Evolutionary conservation across 495 filamentous ascomycete species (phyloP).

Genomic region (Neurospora sp.): DNA sequence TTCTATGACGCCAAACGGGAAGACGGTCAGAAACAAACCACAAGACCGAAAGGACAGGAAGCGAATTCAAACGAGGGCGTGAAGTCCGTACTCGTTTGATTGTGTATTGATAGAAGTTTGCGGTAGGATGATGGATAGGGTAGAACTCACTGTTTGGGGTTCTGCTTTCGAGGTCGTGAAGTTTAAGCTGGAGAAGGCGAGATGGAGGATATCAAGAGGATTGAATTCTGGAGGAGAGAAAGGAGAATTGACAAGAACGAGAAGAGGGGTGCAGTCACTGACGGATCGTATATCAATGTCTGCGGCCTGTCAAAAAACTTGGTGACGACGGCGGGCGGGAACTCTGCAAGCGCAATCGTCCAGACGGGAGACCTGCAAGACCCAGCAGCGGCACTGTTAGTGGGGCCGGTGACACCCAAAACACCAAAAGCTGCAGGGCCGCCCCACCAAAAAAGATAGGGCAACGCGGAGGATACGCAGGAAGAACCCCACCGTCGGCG

Average conservation of each 20-base stretch:
- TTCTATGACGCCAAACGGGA: neutral
- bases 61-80: neutral
- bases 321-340: neutral
- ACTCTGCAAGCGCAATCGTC: neutral
- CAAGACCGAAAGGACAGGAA: neutral
- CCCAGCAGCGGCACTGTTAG: neutral
- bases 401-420: neutral
- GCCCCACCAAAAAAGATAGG: neutral
- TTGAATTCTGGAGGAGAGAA: neutral
- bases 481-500: neutral
- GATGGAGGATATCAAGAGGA: neutral
- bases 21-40: neutral
- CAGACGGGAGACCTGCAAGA: slow-evolving; percentile 8
- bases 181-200: neutral
- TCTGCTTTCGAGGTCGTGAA: neutral
- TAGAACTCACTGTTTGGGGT: neutral
- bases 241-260: neutral
- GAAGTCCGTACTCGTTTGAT: neutral
- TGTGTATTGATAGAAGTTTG: neutral
- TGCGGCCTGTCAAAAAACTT: neutral
- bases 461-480: neutral
- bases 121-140: neutral
- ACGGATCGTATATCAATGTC: neutral
- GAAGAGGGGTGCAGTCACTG: neutral
- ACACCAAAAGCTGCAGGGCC: neutral